These are phyloP conservation scores for Trichoderma gracile DNA, from an alignment of 2,329 filamentous ascomycete species.

Conservation along the genomic window DNA sequence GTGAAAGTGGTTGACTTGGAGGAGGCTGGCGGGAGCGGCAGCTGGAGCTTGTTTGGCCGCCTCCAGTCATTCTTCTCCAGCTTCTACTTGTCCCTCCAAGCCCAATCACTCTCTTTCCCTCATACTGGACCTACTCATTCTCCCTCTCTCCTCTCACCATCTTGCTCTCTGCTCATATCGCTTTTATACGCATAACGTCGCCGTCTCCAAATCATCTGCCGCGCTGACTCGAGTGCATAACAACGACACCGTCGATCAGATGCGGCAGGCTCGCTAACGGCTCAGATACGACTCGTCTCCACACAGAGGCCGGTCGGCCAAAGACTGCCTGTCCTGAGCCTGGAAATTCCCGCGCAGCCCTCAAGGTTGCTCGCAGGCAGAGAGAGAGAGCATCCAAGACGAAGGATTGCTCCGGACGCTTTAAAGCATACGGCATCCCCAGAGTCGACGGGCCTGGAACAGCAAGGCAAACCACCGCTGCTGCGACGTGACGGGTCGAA, in stretches of 20 bases:
- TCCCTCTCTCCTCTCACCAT: not conserved
- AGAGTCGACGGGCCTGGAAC: not conserved
- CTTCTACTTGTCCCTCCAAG: not conserved
- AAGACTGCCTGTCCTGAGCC: not conserved
- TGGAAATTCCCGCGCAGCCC: conserved; percentile 17
- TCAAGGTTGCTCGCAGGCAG: not conserved
- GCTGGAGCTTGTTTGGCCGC: too few species aligned
- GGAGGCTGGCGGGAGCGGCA: too few species aligned
- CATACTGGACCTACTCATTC: not conserved
- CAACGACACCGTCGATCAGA: conserved; percentile 13
- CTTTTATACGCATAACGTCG: not conserved
- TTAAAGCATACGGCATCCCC: conserved; percentile 20
- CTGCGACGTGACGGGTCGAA: conserved; percentile 3
- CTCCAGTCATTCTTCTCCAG: not conserved
- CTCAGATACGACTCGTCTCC: conserved; percentile 14
- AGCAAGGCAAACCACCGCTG: not conserved
- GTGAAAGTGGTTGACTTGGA: too few species aligned
- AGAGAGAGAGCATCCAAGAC: not conserved
- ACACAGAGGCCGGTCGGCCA: conserved; percentile 7
- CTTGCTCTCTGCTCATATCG: not conserved
- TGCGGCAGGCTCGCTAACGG: conserved; percentile 19
- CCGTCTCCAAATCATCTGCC: conserved; percentile 10
- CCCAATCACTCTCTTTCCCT: too few species aligned
- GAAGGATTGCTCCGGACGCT: conserved; percentile 4
- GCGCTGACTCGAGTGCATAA: conserved; percentile 6